Conservation (phyloP, 805 yeast genomes). For the Candida quercuum region DNA sequence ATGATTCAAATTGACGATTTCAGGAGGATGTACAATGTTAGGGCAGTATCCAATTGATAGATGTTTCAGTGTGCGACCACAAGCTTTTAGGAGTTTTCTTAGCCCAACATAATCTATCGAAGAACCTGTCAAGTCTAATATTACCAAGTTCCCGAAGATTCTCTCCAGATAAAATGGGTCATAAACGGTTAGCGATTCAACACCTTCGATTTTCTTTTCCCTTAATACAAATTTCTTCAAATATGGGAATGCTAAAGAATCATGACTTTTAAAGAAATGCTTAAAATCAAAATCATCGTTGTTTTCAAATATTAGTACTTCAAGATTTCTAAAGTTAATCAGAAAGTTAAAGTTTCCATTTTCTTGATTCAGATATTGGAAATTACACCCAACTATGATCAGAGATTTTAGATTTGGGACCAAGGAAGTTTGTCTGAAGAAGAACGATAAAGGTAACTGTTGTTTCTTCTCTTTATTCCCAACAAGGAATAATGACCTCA, state of each 20-base stretch:
- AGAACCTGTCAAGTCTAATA: constrained; percentile 20
- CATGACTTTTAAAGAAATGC: constrained; percentile 13
- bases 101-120: constrained; percentile 20
- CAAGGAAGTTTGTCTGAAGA: constrained; percentile 11
- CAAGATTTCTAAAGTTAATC: constrained; percentile 13
- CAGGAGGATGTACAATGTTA: constrained; percentile 8
- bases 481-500: constrained; percentile 11
- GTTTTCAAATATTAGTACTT: constrained; percentile 17
- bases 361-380: constrained; percentile 7
- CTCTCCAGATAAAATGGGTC: constrained; percentile 9
- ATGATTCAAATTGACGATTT: background rate
- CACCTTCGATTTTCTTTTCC: constrained; percentile 13
- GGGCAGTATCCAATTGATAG: constrained; percentile 19
- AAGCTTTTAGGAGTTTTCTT: constrained; percentile 8
- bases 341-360: constrained; percentile 21
- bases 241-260: constrained; percentile 9
- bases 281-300: constrained; percentile 16
- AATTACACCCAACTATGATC: constrained; percentile 19
- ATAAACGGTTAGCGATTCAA: constrained; percentile 12
- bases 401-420: constrained; percentile 14
- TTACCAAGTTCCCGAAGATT: constrained; percentile 10
- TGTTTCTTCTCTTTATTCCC: constrained; percentile 16
- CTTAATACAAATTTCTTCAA: constrained; percentile 14
- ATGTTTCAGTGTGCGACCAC: constrained; percentile 10
- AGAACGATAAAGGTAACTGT: constrained; percentile 17